These are phyloP conservation scores for Epichloe aotearoae DNA, from an alignment of 2,329 filamentous ascomycete species.

Conservation along the genomic window DNA sequence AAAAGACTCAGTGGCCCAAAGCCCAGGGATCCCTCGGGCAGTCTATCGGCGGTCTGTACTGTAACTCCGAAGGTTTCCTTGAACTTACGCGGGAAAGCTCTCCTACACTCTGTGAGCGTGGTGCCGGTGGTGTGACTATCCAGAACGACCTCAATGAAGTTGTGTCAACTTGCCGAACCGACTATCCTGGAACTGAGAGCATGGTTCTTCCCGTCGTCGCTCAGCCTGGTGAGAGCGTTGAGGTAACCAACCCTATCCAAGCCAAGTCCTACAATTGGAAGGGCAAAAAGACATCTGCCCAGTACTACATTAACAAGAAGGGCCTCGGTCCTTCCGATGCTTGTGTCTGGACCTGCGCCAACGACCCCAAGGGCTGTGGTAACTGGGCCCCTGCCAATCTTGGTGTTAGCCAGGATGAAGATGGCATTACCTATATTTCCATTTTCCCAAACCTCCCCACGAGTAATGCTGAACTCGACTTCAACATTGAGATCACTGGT, in stretches of 20 bases:
- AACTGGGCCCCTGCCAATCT: constrained; percentile 86
- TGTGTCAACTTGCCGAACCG: constrained; percentile 79
- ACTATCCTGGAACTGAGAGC: constrained; percentile 85
- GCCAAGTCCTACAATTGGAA: constrained; percentile 66
- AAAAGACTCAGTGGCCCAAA: constrained; percentile 81
- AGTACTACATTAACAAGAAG: constrained; percentile 91
- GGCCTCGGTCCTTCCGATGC: constrained; percentile 53
- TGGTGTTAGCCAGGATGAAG: constrained; percentile 56
- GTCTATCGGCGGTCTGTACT: constrained; percentile 79
- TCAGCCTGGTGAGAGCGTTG: constrained; percentile 41
- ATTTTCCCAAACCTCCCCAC: constrained; percentile 78
- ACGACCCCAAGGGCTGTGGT: constrained; percentile 42
- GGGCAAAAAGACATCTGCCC: constrained; percentile 63
- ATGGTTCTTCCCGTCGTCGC: constrained; percentile 70
- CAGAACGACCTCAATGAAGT: constrained; percentile 56
- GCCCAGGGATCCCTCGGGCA: constrained; percentile 67
- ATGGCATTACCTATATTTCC: constrained; percentile 62
- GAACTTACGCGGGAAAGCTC: constrained; percentile 58
- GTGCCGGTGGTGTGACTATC: constrained; percentile 57
- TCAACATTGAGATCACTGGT: constrained; percentile 64
- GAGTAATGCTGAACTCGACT: constrained; percentile 55
- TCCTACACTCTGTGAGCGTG: constrained; percentile 61
- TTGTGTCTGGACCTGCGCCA: constrained; percentile 58
- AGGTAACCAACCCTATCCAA: constrained; percentile 64
- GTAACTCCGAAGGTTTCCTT: constrained; percentile 59